Conservation (phyloP, 2,329 filamentous ascomycete species). For the Teratosphaeria nubilosa region DNA sequence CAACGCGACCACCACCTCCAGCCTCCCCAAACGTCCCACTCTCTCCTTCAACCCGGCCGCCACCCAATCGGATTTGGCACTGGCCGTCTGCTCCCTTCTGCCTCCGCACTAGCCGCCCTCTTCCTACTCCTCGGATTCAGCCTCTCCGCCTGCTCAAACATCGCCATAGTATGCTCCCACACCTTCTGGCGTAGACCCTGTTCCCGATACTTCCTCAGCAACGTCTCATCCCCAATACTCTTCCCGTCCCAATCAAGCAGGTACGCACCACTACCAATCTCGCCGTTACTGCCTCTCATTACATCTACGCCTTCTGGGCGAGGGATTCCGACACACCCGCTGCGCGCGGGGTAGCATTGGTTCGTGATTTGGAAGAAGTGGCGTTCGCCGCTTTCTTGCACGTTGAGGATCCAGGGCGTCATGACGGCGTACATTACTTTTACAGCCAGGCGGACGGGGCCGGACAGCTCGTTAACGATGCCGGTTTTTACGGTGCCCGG, state of each 20-base stretch:
- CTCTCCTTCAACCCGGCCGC: slow-evolving; percentile 13
- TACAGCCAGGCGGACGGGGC: slow-evolving; percentile 23
- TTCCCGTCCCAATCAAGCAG: slow-evolving; percentile 30
- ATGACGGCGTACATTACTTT: slow-evolving; percentile 28
- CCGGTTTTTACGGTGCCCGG: slow-evolving; percentile 40
- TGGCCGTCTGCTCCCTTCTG: slow-evolving; percentile 15
- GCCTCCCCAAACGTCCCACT: neutral
- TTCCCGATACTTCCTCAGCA: slow-evolving; percentile 23
- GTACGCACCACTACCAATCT: slow-evolving; percentile 27
- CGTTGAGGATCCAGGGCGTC: slow-evolving; percentile 29
- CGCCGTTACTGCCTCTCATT: slow-evolving; percentile 22
- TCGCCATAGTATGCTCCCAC: slow-evolving; percentile 28
- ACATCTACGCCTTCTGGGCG: slow-evolving; percentile 19
- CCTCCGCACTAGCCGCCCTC: slow-evolving; percentile 14
- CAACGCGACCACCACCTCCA: neutral
- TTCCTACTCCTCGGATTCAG: slow-evolving; percentile 13
- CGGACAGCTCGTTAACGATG: slow-evolving; percentile 28
- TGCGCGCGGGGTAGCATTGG: slow-evolving; percentile 22
- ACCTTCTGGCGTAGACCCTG: slow-evolving; percentile 22
- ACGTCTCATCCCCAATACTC: slow-evolving; percentile 22
- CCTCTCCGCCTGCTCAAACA: slow-evolving; percentile 22
- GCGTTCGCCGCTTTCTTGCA: slow-evolving; percentile 35
- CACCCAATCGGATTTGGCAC: slow-evolving; percentile 23
- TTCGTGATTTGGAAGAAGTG: slow-evolving; percentile 34
- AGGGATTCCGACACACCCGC: slow-evolving; percentile 16